phyloP scores from a whole-genome alignment of 768 basidiomycete genomes.

The Gymnopilus dilepis region DNA sequence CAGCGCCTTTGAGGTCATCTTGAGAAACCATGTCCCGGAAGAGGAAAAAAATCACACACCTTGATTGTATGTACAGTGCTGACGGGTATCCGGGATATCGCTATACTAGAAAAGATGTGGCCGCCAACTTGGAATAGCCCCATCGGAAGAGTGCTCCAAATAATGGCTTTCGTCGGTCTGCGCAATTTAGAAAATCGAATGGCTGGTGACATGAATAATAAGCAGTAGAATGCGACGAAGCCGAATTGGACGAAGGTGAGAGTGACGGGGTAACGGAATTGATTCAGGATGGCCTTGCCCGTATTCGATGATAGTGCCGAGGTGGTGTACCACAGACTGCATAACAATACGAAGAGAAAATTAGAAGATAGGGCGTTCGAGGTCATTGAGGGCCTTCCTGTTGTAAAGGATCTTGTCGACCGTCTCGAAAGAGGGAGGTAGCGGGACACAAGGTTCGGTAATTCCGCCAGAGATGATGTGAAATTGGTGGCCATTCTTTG shows the following conservation, averaged over 20 bases:
- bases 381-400: constrained; percentile 36
- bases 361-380: constrained; percentile 41
- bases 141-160: constrained; percentile 89
- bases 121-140: constrained; percentile 97
- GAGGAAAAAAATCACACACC: constrained; percentile 50
- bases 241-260: constrained; percentile 98
- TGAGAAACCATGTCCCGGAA: background rate
- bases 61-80: constrained; percentile 99
- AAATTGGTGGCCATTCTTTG: constrained; percentile 30
- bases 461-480: constrained; percentile 30
- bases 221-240: constrained; percentile 88
- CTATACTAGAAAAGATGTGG: constrained; percentile 97
- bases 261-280: constrained; percentile 94
- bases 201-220: constrained; percentile 80
- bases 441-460: constrained; percentile 29
- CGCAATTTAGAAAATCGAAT: constrained; percentile 73
- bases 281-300: constrained; percentile 91
- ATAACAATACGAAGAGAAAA: constrained; percentile 74
- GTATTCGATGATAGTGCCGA: constrained; percentile 97
- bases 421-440: constrained; percentile 31
- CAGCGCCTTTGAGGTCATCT: constrained; percentile 59
- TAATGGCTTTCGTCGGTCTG: constrained; percentile 70
- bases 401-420: constrained; percentile 31
- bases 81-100: constrained; percentile 94
- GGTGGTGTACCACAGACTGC: constrained; percentile 90